These are phyloP conservation scores for Botrytis deweyae DNA, from an alignment of 2,329 filamentous ascomycete genomes.

Conservation along the genomic window DNA sequence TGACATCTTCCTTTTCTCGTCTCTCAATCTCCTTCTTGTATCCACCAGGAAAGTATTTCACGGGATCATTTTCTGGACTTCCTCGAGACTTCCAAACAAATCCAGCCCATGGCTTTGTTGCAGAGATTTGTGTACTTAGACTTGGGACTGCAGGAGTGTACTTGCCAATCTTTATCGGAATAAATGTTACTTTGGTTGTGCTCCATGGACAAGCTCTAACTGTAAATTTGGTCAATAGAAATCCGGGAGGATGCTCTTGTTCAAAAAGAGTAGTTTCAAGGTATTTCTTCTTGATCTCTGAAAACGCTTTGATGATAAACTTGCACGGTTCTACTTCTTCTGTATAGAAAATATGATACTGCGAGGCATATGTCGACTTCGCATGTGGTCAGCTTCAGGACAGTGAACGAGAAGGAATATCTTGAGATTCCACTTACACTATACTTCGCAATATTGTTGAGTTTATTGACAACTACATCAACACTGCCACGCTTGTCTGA, in stretches of 20 bases:
- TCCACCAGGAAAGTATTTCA: constrained; percentile 16
- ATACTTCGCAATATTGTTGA: constrained; percentile 33
- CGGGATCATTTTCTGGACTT: constrained; percentile 22
- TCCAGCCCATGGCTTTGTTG: constrained; percentile 14
- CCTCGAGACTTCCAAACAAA: constrained; percentile 28
- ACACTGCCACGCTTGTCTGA: constrained; percentile 21
- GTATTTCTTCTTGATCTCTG: constrained; percentile 28
- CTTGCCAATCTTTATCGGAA: constrained; percentile 21
- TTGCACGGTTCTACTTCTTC: constrained; percentile 30
- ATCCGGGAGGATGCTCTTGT: constrained; percentile 19
- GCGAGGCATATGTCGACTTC: background rate
- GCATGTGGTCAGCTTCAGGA: background rate
- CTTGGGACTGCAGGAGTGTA: constrained; percentile 16
- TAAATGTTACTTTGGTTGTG: constrained; percentile 7
- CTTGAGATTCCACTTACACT: constrained; percentile 25
- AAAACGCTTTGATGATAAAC: constrained; percentile 28
- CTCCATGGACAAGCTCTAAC: constrained; percentile 29
- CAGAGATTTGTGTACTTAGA: background rate
- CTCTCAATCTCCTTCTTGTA: constrained; percentile 12
- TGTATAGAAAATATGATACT: constrained; percentile 33
- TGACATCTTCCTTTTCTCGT: background rate
- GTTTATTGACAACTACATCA: constrained; percentile 29
- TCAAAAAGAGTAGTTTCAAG: constrained; percentile 36
- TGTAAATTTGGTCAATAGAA: constrained; percentile 24
- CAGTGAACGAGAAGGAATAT: background rate